Evolutionary conservation across 2,329 filamentous ascomycete genomes (phyloP).

Genomic region (Septoria petroselini): DNA sequence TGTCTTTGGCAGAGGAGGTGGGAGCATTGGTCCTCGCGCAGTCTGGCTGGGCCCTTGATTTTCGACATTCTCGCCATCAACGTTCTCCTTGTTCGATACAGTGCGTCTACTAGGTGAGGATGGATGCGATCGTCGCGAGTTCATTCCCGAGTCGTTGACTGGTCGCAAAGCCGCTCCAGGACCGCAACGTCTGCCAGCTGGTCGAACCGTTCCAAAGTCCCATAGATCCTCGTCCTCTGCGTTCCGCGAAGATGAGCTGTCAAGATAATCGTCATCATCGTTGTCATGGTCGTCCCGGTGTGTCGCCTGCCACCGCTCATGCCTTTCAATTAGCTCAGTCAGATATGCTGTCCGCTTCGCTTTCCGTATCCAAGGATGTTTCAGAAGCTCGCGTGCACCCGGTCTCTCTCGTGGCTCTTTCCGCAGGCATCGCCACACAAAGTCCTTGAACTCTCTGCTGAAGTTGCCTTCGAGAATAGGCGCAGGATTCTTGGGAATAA

Average conservation of each 20-base stretch:
- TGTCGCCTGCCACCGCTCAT: constrained; percentile 80
- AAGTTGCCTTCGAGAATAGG: constrained; percentile 62
- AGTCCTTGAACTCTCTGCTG: constrained; percentile 50
- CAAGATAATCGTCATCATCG: constrained; percentile 58
- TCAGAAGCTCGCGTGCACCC: constrained; percentile 78
- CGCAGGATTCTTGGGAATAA: constrained; percentile 91
- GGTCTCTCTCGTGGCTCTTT: constrained; percentile 87
- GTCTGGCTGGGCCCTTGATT: constrained; percentile 28
- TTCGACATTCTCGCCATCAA: constrained; percentile 36
- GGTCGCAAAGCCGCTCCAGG: constrained; percentile 63
- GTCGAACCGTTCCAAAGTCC: constrained; percentile 95
- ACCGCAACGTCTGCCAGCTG: constrained; percentile 58
- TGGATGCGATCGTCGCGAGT: constrained; percentile 56
- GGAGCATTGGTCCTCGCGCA: constrained; percentile 33
- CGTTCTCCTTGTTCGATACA: constrained; percentile 38
- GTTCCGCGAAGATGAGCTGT: constrained; percentile 44
- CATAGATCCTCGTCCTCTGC: constrained; percentile 80
- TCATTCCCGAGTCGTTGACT: constrained; percentile 78
- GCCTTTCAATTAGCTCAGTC: constrained; percentile 89
- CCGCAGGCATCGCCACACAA: constrained; percentile 66
- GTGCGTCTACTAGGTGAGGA: constrained; percentile 42
- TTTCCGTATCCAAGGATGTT: constrained; percentile 83
- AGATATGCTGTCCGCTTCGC: constrained; percentile 96
- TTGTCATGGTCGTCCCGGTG: constrained; percentile 67
- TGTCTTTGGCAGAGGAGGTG: constrained; percentile 39